Evolutionary conservation across 1,284 basidiomycete genomes (phyloP), one percentile per base, ranked within the genome.

Genomic region (Schizophyllum commune): DNA sequence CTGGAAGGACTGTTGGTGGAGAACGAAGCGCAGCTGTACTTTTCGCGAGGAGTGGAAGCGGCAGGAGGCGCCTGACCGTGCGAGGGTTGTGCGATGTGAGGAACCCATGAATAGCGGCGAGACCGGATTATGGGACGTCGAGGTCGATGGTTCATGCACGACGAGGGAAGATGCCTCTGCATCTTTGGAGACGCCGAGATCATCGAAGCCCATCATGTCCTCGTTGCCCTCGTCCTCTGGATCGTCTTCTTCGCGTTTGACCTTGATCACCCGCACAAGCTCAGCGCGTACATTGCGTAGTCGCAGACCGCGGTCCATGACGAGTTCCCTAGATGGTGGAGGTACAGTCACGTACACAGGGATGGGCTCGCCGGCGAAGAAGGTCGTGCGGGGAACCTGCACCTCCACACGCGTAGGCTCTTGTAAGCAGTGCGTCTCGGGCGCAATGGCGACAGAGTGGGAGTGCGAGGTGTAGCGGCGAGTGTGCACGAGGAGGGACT

Each of bases 291-390:
- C 75, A 66, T 91, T 92, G 27, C 90, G 81, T 32, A 92, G 79
- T 61, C 89, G 76, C 54, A 91, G 72, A 4, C 88, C 88, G 58
- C 79, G 79, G 58, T 86, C 81, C 1, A 88, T 73, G 32, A 92
- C 83, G 19, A 88, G 75, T 63, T 85, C 83, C 54, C 79, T 76
- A 27, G 76, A 70, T 13, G 90, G 90, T 15, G 88, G 80, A 7
- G 91, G 89, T 2, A 92, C 77, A 5, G 88, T 90, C 56, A 92
- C 78, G 68, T 92, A 92, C 32, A 92, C 74, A 1, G 90, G 88
- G 55, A 92, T 84, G 20, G 81, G 73, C 68, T 92, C 91, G 21
- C 83, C 83, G 1, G 82, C 81, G 59, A 78, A 80, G 71, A 88
- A 92, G 0, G 79, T 84, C 15, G 83, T 81, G 62, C 89, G 79